phyloP scores from a whole-genome alignment of 305 asterid species.

The Striga hermonthica region DNA sequence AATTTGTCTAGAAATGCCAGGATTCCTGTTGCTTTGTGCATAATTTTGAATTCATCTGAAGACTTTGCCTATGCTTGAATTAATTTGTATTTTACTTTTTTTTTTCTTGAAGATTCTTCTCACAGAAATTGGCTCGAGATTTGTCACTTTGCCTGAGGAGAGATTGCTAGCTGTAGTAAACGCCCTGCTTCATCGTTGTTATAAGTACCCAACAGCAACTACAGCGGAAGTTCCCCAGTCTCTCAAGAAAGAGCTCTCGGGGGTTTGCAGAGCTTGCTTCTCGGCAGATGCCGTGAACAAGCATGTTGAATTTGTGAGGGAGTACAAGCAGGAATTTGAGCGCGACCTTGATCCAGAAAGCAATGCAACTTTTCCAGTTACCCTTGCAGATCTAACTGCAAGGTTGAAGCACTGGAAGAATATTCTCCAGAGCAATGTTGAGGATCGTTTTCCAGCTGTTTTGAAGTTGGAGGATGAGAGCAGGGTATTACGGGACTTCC shows the following conservation, averaged over 20 bases:
- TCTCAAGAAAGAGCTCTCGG: slow-evolving; percentile 98
- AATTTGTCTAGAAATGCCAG: slow-evolving; percentile 20
- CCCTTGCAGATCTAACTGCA: slow-evolving; percentile 94
- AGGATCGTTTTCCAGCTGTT: slow-evolving; percentile 97
- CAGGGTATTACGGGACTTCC: slow-evolving; percentile 93
- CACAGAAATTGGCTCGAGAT: slow-evolving; percentile 94
- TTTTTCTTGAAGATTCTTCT: slow-evolving; percentile 65
- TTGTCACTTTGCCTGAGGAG: slow-evolving; percentile 98
- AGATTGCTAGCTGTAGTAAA: slow-evolving; percentile 96
- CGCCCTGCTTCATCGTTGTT: slow-evolving; percentile 98
- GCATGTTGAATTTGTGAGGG: slow-evolving; percentile 96
- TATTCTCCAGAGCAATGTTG: slow-evolving; percentile 94
- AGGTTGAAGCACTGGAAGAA: slow-evolving; percentile 96
- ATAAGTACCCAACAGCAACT: slow-evolving; percentile 97
- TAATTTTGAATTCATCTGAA: slow-evolving; percentile 24
- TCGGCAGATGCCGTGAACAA: slow-evolving; percentile 99
- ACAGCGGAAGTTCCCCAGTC: slow-evolving; percentile 99
- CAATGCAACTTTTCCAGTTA: slow-evolving; percentile 84
- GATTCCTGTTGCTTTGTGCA: slow-evolving; percentile 13
- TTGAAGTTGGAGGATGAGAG: slow-evolving; percentile 98
- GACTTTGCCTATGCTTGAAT: slow-evolving; percentile 23
- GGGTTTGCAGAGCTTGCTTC: slow-evolving; percentile 99
- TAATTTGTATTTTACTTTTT: slow-evolving; percentile 11
- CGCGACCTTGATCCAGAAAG: slow-evolving; percentile 99
- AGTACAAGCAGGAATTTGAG: slow-evolving; percentile 96